Conservation (phyloP, 2,329 filamentous ascomycete species). For the Cytospora schulzeri region DNA sequence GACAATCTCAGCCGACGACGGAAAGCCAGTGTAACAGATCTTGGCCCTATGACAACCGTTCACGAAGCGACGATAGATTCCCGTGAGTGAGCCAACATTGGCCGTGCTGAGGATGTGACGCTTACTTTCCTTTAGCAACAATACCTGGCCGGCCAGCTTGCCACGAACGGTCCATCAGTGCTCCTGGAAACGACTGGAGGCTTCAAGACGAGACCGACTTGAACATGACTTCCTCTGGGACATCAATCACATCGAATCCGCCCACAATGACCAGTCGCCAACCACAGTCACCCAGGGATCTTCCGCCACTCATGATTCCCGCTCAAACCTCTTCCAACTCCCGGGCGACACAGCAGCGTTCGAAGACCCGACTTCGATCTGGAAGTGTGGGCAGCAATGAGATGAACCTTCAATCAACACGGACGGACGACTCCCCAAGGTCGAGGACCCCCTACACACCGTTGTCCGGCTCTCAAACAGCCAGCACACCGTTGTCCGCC, state of each 20-base stretch:
- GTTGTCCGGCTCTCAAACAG: constrained; percentile 44
- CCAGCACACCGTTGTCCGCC: constrained; percentile 48
- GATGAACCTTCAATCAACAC: constrained; percentile 42
- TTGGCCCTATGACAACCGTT: constrained; percentile 69
- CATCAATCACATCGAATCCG: neutral
- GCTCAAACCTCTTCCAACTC: constrained; percentile 37
- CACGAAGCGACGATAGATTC: constrained; percentile 71
- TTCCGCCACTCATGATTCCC: constrained; percentile 62
- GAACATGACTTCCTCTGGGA: neutral
- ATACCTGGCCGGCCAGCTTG: constrained; percentile 66
- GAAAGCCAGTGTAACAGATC: constrained; percentile 65
- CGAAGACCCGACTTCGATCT: constrained; percentile 49
- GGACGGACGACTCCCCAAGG: constrained; percentile 51
- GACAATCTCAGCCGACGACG: constrained; percentile 60
- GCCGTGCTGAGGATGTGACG: constrained; percentile 14
- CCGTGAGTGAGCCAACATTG: constrained; percentile 52
- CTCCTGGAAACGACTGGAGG: constrained; percentile 55
- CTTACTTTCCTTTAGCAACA: constrained; percentile 53
- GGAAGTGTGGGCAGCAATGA: constrained; percentile 47
- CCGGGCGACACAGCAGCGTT: constrained; percentile 42
- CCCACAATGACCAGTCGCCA: constrained; percentile 36
- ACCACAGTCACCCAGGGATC: constrained; percentile 54
- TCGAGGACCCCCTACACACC: constrained; percentile 50
- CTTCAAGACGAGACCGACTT: constrained; percentile 39
- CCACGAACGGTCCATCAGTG: constrained; percentile 66